Evolutionary conservation across 495 filamentous ascomycete genomes (phyloP), one percentile per base, ranked within the genome.

Genomic region (Aspergillus nidulans): DNA sequence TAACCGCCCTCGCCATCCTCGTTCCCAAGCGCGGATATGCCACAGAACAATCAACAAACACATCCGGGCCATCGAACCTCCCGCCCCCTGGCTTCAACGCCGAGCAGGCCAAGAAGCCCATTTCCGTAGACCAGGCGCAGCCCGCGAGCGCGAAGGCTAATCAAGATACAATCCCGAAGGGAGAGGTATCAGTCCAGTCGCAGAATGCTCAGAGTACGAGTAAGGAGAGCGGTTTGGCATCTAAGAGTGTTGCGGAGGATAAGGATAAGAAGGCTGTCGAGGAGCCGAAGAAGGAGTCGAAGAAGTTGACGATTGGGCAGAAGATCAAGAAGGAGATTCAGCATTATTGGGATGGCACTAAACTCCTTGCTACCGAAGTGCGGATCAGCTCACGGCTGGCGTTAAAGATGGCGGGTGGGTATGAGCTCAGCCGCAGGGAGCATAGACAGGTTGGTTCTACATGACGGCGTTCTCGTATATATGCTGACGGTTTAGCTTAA

Each of bases 301-400:
- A 87, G 74, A 95, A 94, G 61, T 74, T 95, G 74, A 95, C 95
- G 0, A 36, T 97, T 3, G 84, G 81, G 69, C 90, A 97, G 66
- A 95, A 91, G 76, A 81, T 97, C 62, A 97, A 95, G 79, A 89
- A 89, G 65, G 94, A 97, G 67, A 77, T 78, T 15, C 81, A 85
- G 56, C 94, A 99, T 69, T 99, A 97, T 75, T 97, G 94, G 94
- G 94, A 99, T 79, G 94, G 94, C 34, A 99, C 92, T n/a, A 99
- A 99, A 71, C 77, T 99, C 58, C 78, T 99, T 61, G 90, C 89
- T 21, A 88, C 89, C 1, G 94, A 99, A 72, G 87, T 97, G 54
- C 87, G 76, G 70, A 99, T 99, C 65, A 96, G 91, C 71, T 87
- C 85, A 10, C 87, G 87, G 34, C 74, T 99, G 57, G 94, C 91